Percentiles rank a stretch among this genome's conserved stretches.
phyloP scores from a whole-genome alignment of 2,329 filamentous ascomycete genomes.

The Penicillium verrucosum region DNA sequence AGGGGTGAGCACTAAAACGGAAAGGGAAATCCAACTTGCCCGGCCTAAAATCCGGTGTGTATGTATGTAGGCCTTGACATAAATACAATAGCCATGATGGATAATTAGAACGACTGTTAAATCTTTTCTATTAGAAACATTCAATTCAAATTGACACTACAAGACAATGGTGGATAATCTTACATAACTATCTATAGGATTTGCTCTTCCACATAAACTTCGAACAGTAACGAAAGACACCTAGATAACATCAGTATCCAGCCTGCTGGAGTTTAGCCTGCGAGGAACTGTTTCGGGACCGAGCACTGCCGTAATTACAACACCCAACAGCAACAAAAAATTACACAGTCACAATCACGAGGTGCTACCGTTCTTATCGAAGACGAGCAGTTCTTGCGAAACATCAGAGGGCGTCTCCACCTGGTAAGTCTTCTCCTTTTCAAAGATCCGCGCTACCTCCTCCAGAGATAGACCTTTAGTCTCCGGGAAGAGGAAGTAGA shows the following conservation, averaged over 20 bases:
- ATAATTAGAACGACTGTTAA: neutral
- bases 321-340: slow-evolving; percentile 5
- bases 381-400: slow-evolving; percentile 12
- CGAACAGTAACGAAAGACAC: neutral
- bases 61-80: neutral
- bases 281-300: slow-evolving; percentile 2
- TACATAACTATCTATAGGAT: slow-evolving; percentile 8
- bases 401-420: slow-evolving; percentile 6
- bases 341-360: slow-evolving; percentile 4
- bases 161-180: neutral
- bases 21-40: no score
- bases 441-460: slow-evolving; percentile 15
- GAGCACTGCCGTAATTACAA: slow-evolving; percentile 12
- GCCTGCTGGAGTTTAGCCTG: neutral
- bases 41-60: no score
- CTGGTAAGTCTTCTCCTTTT: slow-evolving; percentile 6
- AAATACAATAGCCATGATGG: neutral
- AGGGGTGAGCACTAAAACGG: no score
- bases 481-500: slow-evolving; percentile 39
- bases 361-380: slow-evolving; percentile 2
- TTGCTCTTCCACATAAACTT: slow-evolving; percentile 1
- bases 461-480: slow-evolving; percentile 19
- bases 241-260: slow-evolving; percentile 3
- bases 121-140: neutral
- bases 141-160: neutral